Percentiles rank a stretch among this genome's conserved stretches.
phyloP scores from a whole-genome alignment of 2,329 filamentous ascomycete species.

The Penicillium sp. region DNA sequence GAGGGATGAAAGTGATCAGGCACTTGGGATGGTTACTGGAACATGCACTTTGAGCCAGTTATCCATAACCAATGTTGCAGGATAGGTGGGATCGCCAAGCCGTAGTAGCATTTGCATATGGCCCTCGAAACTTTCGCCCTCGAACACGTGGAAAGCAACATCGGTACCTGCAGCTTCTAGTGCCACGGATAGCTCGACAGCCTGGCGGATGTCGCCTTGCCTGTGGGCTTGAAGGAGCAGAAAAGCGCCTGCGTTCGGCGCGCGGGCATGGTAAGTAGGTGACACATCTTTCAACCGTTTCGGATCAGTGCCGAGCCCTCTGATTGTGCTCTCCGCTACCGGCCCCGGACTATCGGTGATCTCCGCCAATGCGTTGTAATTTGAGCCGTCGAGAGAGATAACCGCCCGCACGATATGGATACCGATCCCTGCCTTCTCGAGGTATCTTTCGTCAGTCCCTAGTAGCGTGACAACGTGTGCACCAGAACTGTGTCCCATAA shows the following conservation, averaged over 20 bases:
- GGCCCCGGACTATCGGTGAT: conserved; percentile 1
- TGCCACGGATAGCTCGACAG: neutral
- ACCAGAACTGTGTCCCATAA: conserved; percentile 4
- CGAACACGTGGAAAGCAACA: neutral
- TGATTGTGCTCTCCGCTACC: neutral
- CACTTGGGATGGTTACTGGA: neutral
- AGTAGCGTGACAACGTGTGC: conserved; percentile 1
- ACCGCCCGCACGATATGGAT: conserved; percentile 1
- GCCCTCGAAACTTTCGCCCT: neutral
- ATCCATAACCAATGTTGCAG: conserved; percentile 1
- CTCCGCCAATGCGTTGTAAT: conserved; percentile 8
- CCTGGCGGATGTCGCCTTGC: conserved; percentile 4
- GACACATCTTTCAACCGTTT: neutral
- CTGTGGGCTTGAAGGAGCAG: conserved; percentile 3
- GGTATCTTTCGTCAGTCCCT: neutral
- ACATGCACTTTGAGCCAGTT: conserved; percentile 5
- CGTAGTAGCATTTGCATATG: neutral
- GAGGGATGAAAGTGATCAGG: neutral
- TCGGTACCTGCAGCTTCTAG: neutral
- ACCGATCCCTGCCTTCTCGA: neutral
- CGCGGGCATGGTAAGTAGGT: neutral
- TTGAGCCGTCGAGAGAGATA: conserved; percentile 6
- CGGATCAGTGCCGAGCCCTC: neutral
- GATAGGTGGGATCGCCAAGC: conserved; percentile 1
- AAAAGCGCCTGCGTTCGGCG: conserved; percentile 4